A percentile compares a stretch with the other conserved stretches of the same genome.
phyloP scores from a whole-genome alignment of 495 filamentous ascomycete genomes.

The Aspergillus biplanus region DNA sequence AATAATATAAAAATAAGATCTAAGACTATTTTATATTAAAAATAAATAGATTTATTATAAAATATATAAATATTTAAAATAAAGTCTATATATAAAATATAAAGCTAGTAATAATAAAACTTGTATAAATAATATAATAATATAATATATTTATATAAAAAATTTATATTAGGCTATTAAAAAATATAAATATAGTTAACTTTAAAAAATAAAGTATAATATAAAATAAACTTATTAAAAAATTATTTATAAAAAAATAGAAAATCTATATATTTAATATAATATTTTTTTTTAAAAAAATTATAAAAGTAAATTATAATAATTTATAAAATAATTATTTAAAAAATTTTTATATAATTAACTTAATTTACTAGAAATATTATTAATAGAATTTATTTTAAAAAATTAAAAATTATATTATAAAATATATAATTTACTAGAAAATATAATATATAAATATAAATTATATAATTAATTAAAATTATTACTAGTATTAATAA shows the following conservation, averaged over 20 bases:
- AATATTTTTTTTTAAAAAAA: neutral
- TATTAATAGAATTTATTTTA: neutral
- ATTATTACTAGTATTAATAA: neutral
- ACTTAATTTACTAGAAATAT: neutral
- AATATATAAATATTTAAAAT: no score
- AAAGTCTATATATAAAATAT: no score
- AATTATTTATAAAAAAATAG: neutral
- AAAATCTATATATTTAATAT: neutral
- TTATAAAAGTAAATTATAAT: no score
- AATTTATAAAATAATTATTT: neutral
- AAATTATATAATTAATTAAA: neutral
- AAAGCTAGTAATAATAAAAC: no score
- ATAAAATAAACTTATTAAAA: neutral
- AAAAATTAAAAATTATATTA: neutral
- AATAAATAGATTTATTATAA: no score
- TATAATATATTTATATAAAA: no score
- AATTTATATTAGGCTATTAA: no score
- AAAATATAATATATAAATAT: neutral
- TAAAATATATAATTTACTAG: neutral
- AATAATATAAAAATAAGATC: no score
- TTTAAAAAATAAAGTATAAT: slow-evolving; percentile 3
- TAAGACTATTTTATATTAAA: no score
- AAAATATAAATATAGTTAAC: no score
- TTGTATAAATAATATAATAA: neutral
- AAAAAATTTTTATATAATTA: slow-evolving; percentile 5